A percentile compares a stretch with the other conserved stretches of the same genome.
Evolutionary conservation across 768 basidiomycete genomes (phyloP).

Genomic region (Rhodotorula toruloides): DNA sequence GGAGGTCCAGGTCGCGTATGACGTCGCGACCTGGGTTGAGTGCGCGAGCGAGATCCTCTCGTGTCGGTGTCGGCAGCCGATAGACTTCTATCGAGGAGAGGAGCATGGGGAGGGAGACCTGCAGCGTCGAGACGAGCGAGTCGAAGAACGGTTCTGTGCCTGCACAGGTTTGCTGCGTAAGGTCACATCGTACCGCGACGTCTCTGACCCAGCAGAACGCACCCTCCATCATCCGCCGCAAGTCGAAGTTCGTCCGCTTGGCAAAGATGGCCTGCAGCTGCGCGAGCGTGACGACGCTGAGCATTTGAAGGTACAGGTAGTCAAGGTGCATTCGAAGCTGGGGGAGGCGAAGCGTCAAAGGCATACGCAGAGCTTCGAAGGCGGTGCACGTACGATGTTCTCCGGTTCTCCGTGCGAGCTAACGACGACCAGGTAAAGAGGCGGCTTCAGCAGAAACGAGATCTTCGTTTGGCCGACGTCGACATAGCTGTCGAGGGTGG

Average conservation of each 20-base stretch:
- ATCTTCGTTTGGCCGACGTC: conserved; percentile 77
- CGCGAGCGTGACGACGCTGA: conserved; percentile 78
- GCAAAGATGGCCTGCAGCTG: conserved; percentile 84
- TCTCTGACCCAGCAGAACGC: not conserved
- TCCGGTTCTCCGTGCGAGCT: conserved; percentile 88
- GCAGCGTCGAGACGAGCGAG: conserved; percentile 62
- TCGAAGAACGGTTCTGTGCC: conserved; percentile 53
- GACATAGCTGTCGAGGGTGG: conserved; percentile 55
- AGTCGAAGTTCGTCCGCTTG: conserved; percentile 82
- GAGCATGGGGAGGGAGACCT: conserved; percentile 55
- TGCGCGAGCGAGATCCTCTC: conserved; percentile 10
- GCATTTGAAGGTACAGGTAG: conserved; percentile 86
- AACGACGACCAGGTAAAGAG: conserved; percentile 84
- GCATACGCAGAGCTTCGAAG: not conserved
- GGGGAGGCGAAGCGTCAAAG: not conserved
- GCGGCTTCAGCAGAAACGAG: conserved; percentile 75
- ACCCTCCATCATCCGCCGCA: conserved; percentile 52
- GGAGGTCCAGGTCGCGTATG: conserved; percentile 57
- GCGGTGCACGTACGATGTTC: conserved; percentile 66
- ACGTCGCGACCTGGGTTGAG: conserved; percentile 17
- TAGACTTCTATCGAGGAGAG: conserved; percentile 31
- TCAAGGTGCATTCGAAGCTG: conserved; percentile 92
- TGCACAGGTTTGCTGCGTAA: conserved; percentile 48
- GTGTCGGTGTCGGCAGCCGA: not conserved
- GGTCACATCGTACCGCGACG: not conserved